Evolutionary conservation across 208 protist genomes (phyloP), one percentile per base, ranked within the genome.

Genomic region (Phytomonas serpens): DNA sequence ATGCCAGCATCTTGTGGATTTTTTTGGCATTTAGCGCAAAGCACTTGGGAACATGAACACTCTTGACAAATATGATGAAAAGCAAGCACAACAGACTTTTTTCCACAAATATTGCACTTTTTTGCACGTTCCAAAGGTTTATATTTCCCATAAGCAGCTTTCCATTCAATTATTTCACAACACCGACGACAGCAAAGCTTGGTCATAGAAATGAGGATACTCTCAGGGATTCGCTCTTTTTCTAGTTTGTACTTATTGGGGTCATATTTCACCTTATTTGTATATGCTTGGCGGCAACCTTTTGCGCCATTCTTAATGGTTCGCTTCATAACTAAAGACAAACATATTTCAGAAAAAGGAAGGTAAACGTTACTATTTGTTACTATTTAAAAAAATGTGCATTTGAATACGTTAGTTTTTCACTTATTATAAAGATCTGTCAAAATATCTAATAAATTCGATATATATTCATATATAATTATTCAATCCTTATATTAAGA

Each of bases 1-100:
- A 31, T 38, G 51, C 11, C 73, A 7, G n/a, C 16, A 33, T 31
- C 37, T 13, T n/a, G 13, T 2, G 86, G 80, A 30, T 74, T 64
- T 61, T 87, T 93, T 72, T 96, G 88, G 67, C 92, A 97, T 78
- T 97, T 97, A 4, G 89, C 88, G 70, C 92, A 97, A 14, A 81
- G 67, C 2, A 63, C 66, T 19, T 69, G 61, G 3, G 69, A 61
- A 34, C 73, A 51, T 3, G 88, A 80, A 31, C 92, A 97, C 3
- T 62, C 19, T 42, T 93, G 89, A 69, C 92, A 97, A 64, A 97
- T 93, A 62, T 73, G 88, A 52, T 97, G 92, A 65, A 92, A 95
- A 23, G 92, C 78, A 14, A 87, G 32, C 10, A 63, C 30, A 3
- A 97, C 80, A 11, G 72, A 85, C 69, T 82, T 89, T 23, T 84